These are phyloP conservation scores for Globisporangium acanthophoron DNA, from an alignment of 352 stramenopile genomes.

Conservation along the genomic window DNA sequence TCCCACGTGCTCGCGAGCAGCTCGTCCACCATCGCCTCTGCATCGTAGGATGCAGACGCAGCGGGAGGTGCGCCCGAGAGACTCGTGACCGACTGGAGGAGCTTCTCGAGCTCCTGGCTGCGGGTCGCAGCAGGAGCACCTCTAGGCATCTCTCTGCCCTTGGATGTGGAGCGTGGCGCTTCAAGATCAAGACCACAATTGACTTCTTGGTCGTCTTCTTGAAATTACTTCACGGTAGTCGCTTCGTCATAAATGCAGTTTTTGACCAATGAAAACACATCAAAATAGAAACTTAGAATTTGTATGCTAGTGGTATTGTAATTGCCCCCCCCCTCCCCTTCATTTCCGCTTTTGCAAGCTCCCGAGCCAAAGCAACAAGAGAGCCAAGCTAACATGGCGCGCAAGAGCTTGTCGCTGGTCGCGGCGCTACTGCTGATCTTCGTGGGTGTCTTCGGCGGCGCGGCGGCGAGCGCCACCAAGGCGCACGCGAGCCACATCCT, in stretches of 20 bases:
- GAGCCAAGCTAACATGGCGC: neutral
- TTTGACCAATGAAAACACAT: neutral
- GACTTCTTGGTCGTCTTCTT: too few species aligned
- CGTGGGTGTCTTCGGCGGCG: conserved; percentile 22
- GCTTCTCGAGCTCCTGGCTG: conserved; percentile 59
- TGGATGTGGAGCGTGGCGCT: neutral
- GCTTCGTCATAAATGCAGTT: neutral
- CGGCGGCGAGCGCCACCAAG: conserved; percentile 21
- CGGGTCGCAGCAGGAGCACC: neutral
- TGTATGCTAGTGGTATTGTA: neutral
- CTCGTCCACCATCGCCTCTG: conserved; percentile 77
- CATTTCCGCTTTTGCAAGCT: neutral
- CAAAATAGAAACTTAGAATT: neutral
- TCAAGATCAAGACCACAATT: too few species aligned
- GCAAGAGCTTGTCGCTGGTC: neutral
- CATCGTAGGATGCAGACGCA: conserved; percentile 28
- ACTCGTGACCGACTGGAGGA: conserved; percentile 24
- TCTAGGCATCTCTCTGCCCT: conserved; percentile 8
- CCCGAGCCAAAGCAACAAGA: neutral
- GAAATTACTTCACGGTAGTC: too few species aligned
- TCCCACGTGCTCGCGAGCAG: conserved; percentile 59
- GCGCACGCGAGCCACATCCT: conserved; percentile 78
- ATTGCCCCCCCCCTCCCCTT: neutral
- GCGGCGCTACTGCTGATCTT: conserved; percentile 24
- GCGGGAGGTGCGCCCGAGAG: conserved; percentile 11